Conservation (phyloP, 768 basidiomycete genomes). For the Tricholoma terreum region DNA sequence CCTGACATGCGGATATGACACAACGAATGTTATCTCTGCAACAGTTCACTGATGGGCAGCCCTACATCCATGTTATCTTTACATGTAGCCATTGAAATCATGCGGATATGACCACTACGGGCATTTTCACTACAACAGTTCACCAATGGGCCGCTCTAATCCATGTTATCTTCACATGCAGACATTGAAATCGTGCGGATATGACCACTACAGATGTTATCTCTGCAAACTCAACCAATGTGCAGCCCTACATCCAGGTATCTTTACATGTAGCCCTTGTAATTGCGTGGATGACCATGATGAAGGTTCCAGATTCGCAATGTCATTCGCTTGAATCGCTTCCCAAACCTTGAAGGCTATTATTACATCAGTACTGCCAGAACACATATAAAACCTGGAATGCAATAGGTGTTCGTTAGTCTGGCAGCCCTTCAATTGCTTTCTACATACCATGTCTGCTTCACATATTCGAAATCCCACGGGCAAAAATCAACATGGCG, state of each 20-base stretch:
- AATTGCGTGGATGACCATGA: not conserved
- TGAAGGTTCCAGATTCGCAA: not conserved
- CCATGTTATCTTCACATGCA: not conserved
- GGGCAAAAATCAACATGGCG: conserved; percentile 18
- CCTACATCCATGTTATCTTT: not conserved
- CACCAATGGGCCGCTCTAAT: not conserved
- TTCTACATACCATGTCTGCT: not conserved
- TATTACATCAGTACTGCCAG: not conserved
- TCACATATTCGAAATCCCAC: conserved; percentile 14
- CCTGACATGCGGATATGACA: no score
- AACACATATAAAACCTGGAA: not conserved
- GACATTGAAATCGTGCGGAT: not conserved
- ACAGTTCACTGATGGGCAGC: not conserved
- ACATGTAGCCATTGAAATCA: not conserved
- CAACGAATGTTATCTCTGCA: no score
- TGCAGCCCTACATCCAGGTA: not conserved
- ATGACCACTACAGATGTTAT: no score
- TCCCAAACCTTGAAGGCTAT: not conserved
- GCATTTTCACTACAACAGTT: not conserved
- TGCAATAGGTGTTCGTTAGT: not conserved
- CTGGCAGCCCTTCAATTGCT: not conserved
- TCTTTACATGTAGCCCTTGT: not conserved
- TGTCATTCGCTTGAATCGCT: no score
- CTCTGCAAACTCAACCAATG: not conserved
- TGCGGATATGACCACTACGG: no score